Conservation (phyloP, 2,329 filamentous ascomycete species). For the Alternaria angustiovoidea region DNA sequence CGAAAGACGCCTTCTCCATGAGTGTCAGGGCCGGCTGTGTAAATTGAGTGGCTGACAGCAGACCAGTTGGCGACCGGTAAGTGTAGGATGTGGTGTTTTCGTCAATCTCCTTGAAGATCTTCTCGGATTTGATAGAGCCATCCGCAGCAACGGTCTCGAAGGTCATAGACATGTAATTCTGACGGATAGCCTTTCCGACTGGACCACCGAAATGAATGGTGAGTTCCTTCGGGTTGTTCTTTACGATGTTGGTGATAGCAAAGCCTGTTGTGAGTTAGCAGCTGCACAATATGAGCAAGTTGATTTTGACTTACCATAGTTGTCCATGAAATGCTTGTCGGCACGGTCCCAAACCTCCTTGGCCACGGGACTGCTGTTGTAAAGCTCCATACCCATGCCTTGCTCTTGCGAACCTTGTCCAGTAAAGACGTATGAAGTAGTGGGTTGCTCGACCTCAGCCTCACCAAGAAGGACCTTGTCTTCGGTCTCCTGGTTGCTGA, state of each 20-base stretch:
- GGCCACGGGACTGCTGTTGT: slow-evolving; percentile 89
- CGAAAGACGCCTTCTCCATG: slow-evolving; percentile 99
- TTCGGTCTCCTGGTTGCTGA: slow-evolving; percentile 92
- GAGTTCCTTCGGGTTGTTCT: slow-evolving; percentile 98
- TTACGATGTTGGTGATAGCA: slow-evolving; percentile 97
- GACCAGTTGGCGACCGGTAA: slow-evolving; percentile 91
- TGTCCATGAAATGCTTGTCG: slow-evolving; percentile 97
- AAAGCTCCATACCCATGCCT: slow-evolving; percentile 99
- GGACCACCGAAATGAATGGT: slow-evolving; percentile 98
- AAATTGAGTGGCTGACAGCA: slow-evolving; percentile 97
- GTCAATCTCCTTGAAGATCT: slow-evolving; percentile 98
- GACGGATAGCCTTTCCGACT: slow-evolving; percentile 93
- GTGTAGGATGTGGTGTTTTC: slow-evolving; percentile 96
- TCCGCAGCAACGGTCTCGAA: slow-evolving; percentile 97
- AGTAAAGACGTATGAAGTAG: slow-evolving; percentile 96
- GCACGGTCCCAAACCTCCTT: slow-evolving; percentile 92
- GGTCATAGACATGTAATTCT: slow-evolving; percentile 99
- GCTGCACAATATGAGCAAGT: neutral
- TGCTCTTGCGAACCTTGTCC: slow-evolving; percentile 98
- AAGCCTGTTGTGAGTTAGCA: slow-evolving; percentile 68
- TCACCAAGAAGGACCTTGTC: slow-evolving; percentile 96
- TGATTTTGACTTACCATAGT: slow-evolving; percentile 76
- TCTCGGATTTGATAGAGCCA: slow-evolving; percentile 94
- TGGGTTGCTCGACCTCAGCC: slow-evolving; percentile 96
- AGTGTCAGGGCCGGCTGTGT: slow-evolving; percentile 96